Percentiles rank a stretch among this genome's conserved stretches.
These are phyloP conservation scores for Plasmodium sp. DNA, from an alignment of 169 alveolate species.

Conservation along the genomic window DNA sequence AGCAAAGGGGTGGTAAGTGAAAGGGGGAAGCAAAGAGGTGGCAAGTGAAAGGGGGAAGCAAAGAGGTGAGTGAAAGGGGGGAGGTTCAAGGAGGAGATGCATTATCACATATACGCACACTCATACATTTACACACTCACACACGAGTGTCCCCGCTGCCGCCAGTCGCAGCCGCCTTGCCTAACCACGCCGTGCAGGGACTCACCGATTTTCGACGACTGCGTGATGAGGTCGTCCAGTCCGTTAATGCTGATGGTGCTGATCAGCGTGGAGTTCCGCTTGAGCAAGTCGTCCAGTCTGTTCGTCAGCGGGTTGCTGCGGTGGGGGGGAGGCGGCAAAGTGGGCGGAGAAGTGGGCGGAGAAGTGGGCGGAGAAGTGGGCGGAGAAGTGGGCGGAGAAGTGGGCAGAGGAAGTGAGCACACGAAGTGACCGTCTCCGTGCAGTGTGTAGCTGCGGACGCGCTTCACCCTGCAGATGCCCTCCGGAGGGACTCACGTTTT, in stretches of 20 bases:
- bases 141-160: neutral
- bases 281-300: constrained; percentile 63
- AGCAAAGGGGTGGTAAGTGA: neutral
- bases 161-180: constrained; percentile 8
- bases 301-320: constrained; percentile 67
- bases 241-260: constrained; percentile 67
- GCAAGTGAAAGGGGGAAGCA: constrained; percentile 1
- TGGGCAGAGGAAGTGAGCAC: neutral
- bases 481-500: constrained; percentile 33
- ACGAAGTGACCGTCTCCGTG: neutral
- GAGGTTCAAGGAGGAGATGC: too few species aligned
- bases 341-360: neutral
- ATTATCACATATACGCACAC: neutral
- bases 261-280: constrained; percentile 52
- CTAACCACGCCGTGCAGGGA: neutral
- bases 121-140: neutral
- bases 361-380: too few species aligned
- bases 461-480: neutral
- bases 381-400: neutral
- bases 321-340: too few species aligned
- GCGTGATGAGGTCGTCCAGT: constrained; percentile 68
- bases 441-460: neutral
- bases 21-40: too few species aligned
- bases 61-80: neutral
- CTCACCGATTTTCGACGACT: constrained; percentile 76